Evolutionary conservation across 2,329 filamentous ascomycete genomes (phyloP).

Genomic region (Colletotrichum aenigma): DNA sequence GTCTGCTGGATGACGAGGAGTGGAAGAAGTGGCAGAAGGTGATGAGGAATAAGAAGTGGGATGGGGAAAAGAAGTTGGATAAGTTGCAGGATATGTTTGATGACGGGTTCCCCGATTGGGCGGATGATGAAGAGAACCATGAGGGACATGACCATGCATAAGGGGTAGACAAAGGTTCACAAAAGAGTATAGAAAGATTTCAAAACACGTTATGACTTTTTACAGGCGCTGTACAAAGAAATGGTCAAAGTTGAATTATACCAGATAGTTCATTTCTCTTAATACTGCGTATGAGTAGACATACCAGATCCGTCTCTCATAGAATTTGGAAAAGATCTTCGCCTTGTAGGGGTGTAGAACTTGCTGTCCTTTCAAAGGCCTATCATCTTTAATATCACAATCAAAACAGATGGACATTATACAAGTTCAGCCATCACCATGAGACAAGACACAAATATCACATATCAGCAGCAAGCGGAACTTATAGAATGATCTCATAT

Average conservation of each 20-base stretch:
- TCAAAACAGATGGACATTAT: not conserved
- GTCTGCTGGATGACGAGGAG: slow-evolving; percentile 66
- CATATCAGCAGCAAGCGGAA: not conserved
- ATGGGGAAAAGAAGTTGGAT: slow-evolving; percentile 45
- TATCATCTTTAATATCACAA: not conserved
- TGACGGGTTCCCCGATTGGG: slow-evolving; percentile 64
- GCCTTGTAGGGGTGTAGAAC: too few relatives aligned
- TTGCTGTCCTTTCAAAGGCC: too few relatives aligned
- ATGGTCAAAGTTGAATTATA: too few relatives aligned
- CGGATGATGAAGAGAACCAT: slow-evolving; percentile 40
- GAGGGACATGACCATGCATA: slow-evolving; percentile 28
- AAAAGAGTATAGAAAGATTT: not conserved
- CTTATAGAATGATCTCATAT: not conserved
- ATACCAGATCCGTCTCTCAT: too few relatives aligned
- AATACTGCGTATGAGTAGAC: too few relatives aligned
- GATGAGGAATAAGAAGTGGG: slow-evolving; percentile 46
- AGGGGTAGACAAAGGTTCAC: not conserved
- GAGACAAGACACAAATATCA: not conserved
- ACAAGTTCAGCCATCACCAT: rapidly evolving
- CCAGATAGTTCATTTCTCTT: rapidly evolving
- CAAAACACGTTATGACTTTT: not conserved
- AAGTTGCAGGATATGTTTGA: slow-evolving; percentile 57
- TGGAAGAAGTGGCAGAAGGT: slow-evolving; percentile 56
- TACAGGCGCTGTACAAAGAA: too few relatives aligned
- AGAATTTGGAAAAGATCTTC: too few relatives aligned